Conservation (phyloP, 2,329 filamentous ascomycete genomes). For the Exophiala oligosperma region DNA sequence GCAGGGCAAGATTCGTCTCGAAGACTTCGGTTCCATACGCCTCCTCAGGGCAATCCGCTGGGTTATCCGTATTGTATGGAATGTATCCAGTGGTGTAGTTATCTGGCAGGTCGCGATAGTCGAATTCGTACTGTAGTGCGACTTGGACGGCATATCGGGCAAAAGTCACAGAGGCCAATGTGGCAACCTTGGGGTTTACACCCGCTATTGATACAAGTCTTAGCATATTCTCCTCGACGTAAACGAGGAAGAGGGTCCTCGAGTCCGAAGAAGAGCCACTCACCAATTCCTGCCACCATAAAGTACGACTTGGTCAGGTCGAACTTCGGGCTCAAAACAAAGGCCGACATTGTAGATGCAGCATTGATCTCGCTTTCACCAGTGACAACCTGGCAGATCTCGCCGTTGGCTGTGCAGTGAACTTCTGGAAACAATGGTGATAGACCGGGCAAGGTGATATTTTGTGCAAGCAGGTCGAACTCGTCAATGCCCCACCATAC, state of each 20-base stretch:
- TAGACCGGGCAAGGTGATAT: conserved; percentile 61
- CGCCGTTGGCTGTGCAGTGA: conserved; percentile 61
- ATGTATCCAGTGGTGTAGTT: conserved; percentile 70
- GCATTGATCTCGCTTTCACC: conserved; percentile 72
- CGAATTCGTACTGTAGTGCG: conserved; percentile 73
- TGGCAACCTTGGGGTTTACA: conserved; percentile 68
- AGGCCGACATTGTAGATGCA: conserved; percentile 63
- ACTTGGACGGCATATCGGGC: conserved; percentile 71
- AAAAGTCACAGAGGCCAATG: conserved; percentile 66
- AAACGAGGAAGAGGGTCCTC: too few relatives aligned
- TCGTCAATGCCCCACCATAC: conserved; percentile 61
- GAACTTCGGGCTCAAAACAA: conserved; percentile 63
- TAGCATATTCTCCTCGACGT: too few relatives aligned
- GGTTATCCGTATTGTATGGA: conserved; percentile 58
- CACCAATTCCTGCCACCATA: conserved; percentile 67
- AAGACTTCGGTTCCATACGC: conserved; percentile 71
- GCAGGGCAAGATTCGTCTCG: conserved; percentile 62
- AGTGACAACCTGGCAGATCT: conserved; percentile 62
- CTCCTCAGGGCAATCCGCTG: conserved; percentile 55
- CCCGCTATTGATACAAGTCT: conserved; percentile 39
- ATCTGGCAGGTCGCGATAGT: conserved; percentile 64
- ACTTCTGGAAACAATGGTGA: conserved; percentile 65
- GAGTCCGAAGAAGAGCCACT: too few relatives aligned
- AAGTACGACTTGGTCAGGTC: conserved; percentile 70
- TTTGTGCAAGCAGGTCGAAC: conserved; percentile 57